phyloP scores from a whole-genome alignment of 495 filamentous ascomycete species.

The Talaromyces thailandensis region DNA sequence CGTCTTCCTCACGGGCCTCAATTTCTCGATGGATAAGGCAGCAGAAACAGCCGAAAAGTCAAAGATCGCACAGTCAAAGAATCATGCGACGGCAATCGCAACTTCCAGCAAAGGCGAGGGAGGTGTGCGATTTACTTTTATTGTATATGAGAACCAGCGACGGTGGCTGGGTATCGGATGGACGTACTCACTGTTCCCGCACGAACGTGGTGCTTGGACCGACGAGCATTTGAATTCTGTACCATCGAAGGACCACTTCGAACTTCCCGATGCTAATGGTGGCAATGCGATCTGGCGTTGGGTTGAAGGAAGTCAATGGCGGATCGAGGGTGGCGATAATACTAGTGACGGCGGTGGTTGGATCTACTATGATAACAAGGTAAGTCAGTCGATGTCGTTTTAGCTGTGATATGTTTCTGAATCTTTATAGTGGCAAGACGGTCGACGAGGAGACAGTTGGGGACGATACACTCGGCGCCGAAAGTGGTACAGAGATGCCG shows the following conservation, averaged over 20 bases:
- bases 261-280: constrained; percentile 76
- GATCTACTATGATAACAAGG: constrained; percentile 98
- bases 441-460: constrained; percentile 88
- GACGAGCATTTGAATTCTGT: constrained; percentile 87
- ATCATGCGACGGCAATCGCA: constrained; percentile 35
- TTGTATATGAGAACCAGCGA: constrained; percentile 92
- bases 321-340: constrained; percentile 66
- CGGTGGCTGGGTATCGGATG: constrained; percentile 93
- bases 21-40: constrained; percentile 41
- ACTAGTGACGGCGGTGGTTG: constrained; percentile 63
- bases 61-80: constrained; percentile 29
- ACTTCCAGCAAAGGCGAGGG: constrained; percentile 47
- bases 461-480: constrained; percentile 85
- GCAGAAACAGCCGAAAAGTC: constrained; percentile 16
- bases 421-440: constrained; percentile 71
- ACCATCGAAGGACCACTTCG: constrained; percentile 70
- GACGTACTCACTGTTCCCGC: constrained; percentile 81
- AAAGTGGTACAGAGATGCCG: constrained; percentile 95
- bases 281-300: constrained; percentile 81
- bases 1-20: constrained; percentile 67
- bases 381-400: constrained; percentile 22
- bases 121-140: constrained; percentile 90
- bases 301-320: constrained; percentile 78
- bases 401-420: not conserved
- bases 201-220: constrained; percentile 86